Conservation (phyloP, 1,284 basidiomycete genomes). For the Moesziomyces antarcticus region DNA sequence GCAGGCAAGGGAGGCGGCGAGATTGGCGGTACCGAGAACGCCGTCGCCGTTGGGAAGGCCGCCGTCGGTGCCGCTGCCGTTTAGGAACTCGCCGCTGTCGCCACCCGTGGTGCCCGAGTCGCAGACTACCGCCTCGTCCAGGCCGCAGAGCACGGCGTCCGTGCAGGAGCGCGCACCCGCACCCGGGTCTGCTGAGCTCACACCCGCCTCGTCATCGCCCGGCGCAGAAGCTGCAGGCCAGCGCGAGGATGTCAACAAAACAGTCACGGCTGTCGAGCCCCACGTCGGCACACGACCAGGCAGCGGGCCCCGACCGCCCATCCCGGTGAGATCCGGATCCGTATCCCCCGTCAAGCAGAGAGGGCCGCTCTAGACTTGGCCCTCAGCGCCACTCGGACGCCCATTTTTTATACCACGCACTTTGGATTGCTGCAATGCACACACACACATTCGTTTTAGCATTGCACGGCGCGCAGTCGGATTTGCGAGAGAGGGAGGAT, state of each 20-base stretch:
- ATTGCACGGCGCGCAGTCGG: too few species aligned
- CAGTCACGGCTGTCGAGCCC: too few species aligned
- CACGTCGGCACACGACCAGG: too few species aligned
- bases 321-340: slow-evolving; percentile 20
- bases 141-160: slow-evolving; percentile 8
- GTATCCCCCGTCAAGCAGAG: slow-evolving; percentile 14
- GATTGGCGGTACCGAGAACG: slow-evolving; percentile 1
- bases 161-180: not conserved
- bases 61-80: slow-evolving; percentile 32
- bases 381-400: not conserved
- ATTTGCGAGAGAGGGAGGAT: not conserved
- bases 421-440: slow-evolving; percentile 1
- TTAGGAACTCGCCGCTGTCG: slow-evolving; percentile 18
- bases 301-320: slow-evolving; percentile 16
- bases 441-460: not conserved
- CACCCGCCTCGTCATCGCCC: slow-evolving; percentile 14
- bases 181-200: slow-evolving; percentile 5
- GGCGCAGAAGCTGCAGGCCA: slow-evolving; percentile 3
- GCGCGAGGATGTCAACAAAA: not conserved
- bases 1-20: not conserved
- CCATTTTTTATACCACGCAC: too few species aligned
- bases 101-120: not conserved
- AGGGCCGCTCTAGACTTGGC: slow-evolving; percentile 14
- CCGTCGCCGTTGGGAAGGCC: slow-evolving; percentile 10
- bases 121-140: slow-evolving; percentile 15